These are phyloP conservation scores for Annulohypoxylon bovei DNA, from an alignment of 495 filamentous ascomycete genomes.

Conservation along the genomic window DNA sequence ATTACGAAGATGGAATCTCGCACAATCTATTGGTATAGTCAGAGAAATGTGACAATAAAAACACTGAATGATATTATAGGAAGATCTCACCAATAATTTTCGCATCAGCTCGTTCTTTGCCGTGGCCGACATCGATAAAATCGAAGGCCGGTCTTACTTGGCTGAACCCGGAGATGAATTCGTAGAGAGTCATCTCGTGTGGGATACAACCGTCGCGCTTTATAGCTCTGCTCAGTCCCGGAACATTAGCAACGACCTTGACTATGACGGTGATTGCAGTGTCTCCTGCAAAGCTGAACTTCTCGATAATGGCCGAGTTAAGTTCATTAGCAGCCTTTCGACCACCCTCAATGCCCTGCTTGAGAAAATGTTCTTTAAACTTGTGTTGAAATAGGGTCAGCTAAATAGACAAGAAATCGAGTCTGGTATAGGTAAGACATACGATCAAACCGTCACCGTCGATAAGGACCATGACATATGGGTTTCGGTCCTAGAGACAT, in stretches of 20 bases:
- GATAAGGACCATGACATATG: slow-evolving; percentile 78
- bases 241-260: slow-evolving; percentile 75
- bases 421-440: slow-evolving; percentile 39
- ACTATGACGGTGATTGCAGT: slow-evolving; percentile 65
- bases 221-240: slow-evolving; percentile 70
- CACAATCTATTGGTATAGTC: slow-evolving; percentile 59
- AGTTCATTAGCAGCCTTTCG: slow-evolving; percentile 74
- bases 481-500: slow-evolving; percentile 70
- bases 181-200: slow-evolving; percentile 62
- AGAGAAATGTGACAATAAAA: slow-evolving; percentile 15
- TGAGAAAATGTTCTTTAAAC: slow-evolving; percentile 74
- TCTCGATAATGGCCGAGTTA: slow-evolving; percentile 61
- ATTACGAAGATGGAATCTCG: slow-evolving; percentile 70
- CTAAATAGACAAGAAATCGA: not conserved
- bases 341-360: slow-evolving; percentile 74
- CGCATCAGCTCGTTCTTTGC: slow-evolving; percentile 74
- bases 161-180: slow-evolving; percentile 82
- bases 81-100: slow-evolving; percentile 77
- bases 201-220: slow-evolving; percentile 64
- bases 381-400: slow-evolving; percentile 33
- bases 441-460: slow-evolving; percentile 82
- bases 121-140: slow-evolving; percentile 77
- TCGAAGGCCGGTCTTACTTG: slow-evolving; percentile 75
- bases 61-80: not conserved
- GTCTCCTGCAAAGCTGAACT: slow-evolving; percentile 48